Base-by-base conservation (phyloP, 176 grass and related monocot genomes). In the Juncus inflexus region DNA sequence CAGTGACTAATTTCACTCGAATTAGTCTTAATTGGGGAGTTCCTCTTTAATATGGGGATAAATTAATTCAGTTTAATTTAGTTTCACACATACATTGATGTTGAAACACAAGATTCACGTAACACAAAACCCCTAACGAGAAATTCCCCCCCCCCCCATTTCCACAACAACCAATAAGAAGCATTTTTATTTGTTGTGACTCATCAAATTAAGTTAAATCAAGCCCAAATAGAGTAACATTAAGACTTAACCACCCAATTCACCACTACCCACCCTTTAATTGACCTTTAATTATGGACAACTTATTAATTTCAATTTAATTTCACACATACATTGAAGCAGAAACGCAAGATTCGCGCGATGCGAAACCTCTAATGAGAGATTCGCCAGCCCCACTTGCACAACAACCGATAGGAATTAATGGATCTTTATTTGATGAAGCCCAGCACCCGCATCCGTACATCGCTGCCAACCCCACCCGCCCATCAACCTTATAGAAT, bases 391-490 rank as follows among this genome's bases (percentile, higher is more conserved):
- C 87, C 77, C 92, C 92, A 72, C 81, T 91, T 74, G 87, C 77
- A 86, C 87, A 91, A 51, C 92, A 89, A 50, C 71, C 84, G 67
- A 91, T 74, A 35, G 85, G 4, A 45, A 81, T 87, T 63, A 84
- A 77, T 12, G 79, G 84, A 60, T 84, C 92, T 16, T 51, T 36
- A 86, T 81, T 91, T 45, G 76, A 79, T 77, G 87, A 84, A 53
- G 84, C 87, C 87, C 92, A 96, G 77, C 92, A 96, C 43, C 92
- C 92, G 59, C 84, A 89, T 49, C 92, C 92, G 74, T 84, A 96
- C 87, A 91, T 96, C 69, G 92, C 87, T 67, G 92, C 92, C 73
- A 96, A 86, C 50, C 92, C 92, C 62, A 91, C 77, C 0, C 92
- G 92, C 37, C 92, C 92, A 89, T 89, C 84, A 45, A 96, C 71